These are phyloP conservation scores for Apiotrichum domesticum DNA, from an alignment of 1,284 basidiomycete species.

Conservation along the genomic window DNA sequence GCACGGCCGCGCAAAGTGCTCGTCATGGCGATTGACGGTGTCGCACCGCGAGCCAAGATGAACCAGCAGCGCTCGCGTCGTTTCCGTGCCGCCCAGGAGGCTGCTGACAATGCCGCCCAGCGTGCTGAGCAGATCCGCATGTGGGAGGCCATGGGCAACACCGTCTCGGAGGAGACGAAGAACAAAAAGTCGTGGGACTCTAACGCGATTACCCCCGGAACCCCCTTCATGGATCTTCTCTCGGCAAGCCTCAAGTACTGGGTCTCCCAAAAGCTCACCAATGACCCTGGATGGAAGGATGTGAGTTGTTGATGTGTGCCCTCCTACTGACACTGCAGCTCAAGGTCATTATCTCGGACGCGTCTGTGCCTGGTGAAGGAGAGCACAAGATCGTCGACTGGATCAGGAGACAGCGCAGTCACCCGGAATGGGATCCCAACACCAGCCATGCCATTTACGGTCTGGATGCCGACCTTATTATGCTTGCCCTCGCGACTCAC, in stretches of 20 bases:
- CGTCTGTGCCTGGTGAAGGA: slow-evolving; percentile 94
- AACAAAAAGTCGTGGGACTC: slow-evolving; percentile 91
- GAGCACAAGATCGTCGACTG: slow-evolving; percentile 99
- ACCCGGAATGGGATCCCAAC: slow-evolving; percentile 87
- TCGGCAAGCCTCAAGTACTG: slow-evolving; percentile 88
- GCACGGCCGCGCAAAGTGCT: slow-evolving; percentile 86
- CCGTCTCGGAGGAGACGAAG: slow-evolving; percentile 74
- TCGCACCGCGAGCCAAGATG: slow-evolving; percentile 98
- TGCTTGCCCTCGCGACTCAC: slow-evolving; percentile 96
- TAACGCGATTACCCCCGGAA: slow-evolving; percentile 95
- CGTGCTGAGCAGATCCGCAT: slow-evolving; percentile 70
- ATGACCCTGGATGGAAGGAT: slow-evolving; percentile 91
- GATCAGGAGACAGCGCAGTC: slow-evolving; percentile 82
- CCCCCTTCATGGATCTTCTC: slow-evolving; percentile 95
- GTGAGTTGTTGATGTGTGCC: slow-evolving; percentile 50
- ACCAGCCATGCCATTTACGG: slow-evolving; percentile 97
- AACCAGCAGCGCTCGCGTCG: slow-evolving; percentile 96
- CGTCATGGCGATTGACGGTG: slow-evolving; percentile 98
- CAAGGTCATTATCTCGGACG: slow-evolving; percentile 94
- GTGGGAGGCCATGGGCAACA: slow-evolving; percentile 94
- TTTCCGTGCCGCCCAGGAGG: slow-evolving; percentile 91
- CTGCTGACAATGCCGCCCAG: slow-evolving; percentile 85
- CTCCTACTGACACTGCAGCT: slow-evolving; percentile 52
- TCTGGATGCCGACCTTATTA: slow-evolving; percentile 97
- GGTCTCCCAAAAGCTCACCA: slow-evolving; percentile 92